Evolutionary conservation across 2,329 filamentous ascomycete species (phyloP).

Genomic region (Calonectria naviculata): DNA sequence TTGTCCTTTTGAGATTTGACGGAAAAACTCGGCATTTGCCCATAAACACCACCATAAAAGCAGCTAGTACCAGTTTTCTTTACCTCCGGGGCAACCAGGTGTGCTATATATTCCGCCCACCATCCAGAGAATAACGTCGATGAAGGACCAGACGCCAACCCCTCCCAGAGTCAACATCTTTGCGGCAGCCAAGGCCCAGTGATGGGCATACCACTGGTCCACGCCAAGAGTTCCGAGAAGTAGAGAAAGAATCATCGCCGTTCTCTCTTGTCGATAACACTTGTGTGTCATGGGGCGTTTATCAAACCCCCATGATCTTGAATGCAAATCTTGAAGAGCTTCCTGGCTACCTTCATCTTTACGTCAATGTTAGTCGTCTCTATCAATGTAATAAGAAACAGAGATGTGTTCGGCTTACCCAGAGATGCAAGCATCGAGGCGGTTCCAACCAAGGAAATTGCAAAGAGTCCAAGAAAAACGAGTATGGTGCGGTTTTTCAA

Average conservation of each 20-base stretch:
- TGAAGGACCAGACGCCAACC: conserved; percentile 22
- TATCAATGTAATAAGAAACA: no score
- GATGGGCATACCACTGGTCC: conserved; percentile 35
- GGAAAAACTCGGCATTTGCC: no score
- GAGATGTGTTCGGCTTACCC: no score
- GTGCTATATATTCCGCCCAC: conserved; percentile 35
- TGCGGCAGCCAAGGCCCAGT: conserved; percentile 29
- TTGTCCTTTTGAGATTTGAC: no score
- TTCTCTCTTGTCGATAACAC: conserved; percentile 35
- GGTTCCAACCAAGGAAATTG: no score
- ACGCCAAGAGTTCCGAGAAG: conserved; percentile 24
- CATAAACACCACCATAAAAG: no score
- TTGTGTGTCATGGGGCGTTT: conserved; percentile 25
- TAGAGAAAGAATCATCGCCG: conserved; percentile 30
- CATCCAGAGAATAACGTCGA: conserved; percentile 38
- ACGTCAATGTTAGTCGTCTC: no score
- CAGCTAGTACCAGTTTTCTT: no score
- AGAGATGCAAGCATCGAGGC: no score
- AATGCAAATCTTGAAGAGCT: not conserved
- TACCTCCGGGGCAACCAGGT: conserved; percentile 32
- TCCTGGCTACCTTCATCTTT: no score
- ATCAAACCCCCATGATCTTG: conserved; percentile 26
- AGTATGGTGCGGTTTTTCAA: no score
- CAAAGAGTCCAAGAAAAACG: no score
- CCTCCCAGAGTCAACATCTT: conserved; percentile 35